phyloP scores from a whole-genome alignment of 306 rosid species.

The Hippophae tibetana region DNA sequence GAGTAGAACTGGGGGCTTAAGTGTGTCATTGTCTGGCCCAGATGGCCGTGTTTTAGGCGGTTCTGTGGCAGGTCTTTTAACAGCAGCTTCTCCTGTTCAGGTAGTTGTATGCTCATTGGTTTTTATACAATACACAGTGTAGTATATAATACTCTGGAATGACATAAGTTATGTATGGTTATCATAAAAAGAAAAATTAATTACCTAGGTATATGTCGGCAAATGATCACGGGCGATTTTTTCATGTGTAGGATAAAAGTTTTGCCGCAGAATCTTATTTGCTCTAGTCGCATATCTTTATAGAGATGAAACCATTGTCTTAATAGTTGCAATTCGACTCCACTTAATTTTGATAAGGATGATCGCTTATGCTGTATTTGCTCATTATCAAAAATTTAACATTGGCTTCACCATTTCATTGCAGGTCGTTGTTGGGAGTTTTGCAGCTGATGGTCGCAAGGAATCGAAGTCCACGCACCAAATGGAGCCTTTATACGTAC shows the following conservation, averaged over 20 bases:
- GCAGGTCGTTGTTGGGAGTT: slow-evolving; percentile 63
- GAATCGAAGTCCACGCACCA: slow-evolving; percentile 25
- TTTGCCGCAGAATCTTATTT: too few relatives aligned
- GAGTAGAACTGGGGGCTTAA: slow-evolving; percentile 49
- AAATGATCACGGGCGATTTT: too few relatives aligned
- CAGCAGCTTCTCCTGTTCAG: slow-evolving; percentile 79
- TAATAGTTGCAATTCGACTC: too few relatives aligned
- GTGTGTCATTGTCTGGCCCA: slow-evolving; percentile 56
- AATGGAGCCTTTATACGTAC: slow-evolving; percentile 13
- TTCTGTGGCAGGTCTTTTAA: slow-evolving; percentile 51
- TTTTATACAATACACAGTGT: neutral
- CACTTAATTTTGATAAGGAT: neutral
- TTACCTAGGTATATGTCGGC: too few relatives aligned
- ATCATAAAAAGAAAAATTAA: too few relatives aligned
- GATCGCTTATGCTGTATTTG: neutral
- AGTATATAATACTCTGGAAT: neutral
- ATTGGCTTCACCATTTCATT: neutral
- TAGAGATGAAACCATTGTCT: too few relatives aligned
- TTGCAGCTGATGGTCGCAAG: slow-evolving; percentile 35
- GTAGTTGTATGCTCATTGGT: slow-evolving; percentile 18
- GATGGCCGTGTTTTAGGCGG: slow-evolving; percentile 78
- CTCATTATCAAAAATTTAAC: neutral
- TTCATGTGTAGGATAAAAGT: too few relatives aligned
- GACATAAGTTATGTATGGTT: too few relatives aligned
- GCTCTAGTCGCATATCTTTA: too few relatives aligned